A percentile compares a stretch with the other conserved stretches of the same genome.
These are phyloP conservation scores for Hygrophorus pudorinus DNA, from an alignment of 768 basidiomycete species.

Conservation along the genomic window DNA sequence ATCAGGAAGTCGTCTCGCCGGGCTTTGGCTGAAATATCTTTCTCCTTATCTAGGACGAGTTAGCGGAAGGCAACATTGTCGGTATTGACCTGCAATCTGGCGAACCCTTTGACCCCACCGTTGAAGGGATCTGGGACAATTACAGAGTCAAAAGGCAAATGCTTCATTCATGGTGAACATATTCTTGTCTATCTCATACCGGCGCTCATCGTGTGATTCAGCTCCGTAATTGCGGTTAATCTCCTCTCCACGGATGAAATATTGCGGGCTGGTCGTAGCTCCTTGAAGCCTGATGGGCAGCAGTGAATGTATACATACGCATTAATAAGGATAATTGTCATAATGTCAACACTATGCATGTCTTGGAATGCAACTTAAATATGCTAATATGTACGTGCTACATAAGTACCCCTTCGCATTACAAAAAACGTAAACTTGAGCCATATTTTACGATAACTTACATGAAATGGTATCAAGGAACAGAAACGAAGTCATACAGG, in stretches of 20 bases:
- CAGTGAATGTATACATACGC: conserved; percentile 19
- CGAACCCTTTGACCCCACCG: conserved; percentile 92
- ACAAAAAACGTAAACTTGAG: not conserved
- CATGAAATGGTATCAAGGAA: too few species aligned
- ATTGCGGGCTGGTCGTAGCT: conserved; percentile 79
- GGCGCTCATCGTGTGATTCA: conserved; percentile 18
- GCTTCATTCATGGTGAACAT: conserved; percentile 84
- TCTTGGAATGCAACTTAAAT: conserved; percentile 6
- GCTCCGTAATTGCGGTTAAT: conserved; percentile 92
- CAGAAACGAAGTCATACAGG: too few species aligned
- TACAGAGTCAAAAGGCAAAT: conserved; percentile 98
- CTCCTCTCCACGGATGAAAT: conserved; percentile 95
- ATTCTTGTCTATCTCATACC: conserved; percentile 6
- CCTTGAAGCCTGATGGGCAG: conserved; percentile 70
- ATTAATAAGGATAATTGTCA: too few species aligned
- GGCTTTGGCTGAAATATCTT: not conserved
- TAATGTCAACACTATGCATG: too few species aligned
- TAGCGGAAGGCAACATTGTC: conserved; percentile 86
- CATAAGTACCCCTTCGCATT: conserved; percentile 6
- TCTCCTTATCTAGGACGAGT: conserved; percentile 58
- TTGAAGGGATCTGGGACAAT: conserved; percentile 98
- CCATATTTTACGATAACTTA: not conserved
- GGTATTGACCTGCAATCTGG: conserved; percentile 90
- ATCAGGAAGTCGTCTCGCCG: not conserved
- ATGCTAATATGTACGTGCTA: conserved; percentile 18